phyloP scores from a whole-genome alignment of 495 filamentous ascomycete genomes.

The Talaromyces stipitatus region DNA sequence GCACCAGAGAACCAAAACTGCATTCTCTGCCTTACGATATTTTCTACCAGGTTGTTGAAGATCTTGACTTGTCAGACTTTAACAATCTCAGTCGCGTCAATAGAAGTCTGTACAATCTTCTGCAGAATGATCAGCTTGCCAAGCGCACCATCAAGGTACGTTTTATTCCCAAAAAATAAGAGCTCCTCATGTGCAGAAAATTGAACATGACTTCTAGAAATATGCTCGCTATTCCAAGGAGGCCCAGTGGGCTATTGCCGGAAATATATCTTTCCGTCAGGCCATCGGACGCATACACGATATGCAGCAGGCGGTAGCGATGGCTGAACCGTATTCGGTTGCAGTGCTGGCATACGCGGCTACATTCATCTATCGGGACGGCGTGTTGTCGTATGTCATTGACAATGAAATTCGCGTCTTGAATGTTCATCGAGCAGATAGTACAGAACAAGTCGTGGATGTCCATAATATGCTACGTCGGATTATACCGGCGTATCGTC shows the following conservation, averaged over 20 bases:
- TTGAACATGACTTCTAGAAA: constrained; percentile 27
- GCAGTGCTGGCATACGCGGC: constrained; percentile 52
- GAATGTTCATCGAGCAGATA: constrained; percentile 46
- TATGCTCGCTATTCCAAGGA: constrained; percentile 51
- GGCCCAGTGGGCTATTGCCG: constrained; percentile 39
- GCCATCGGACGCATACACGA: constrained; percentile 55
- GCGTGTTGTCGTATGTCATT: constrained; percentile 54
- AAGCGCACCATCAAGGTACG: constrained; percentile 52
- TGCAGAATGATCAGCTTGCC: constrained; percentile 55
- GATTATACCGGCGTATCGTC: constrained; percentile 15
- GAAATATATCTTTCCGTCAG: constrained; percentile 40
- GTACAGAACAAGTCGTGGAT: constrained; percentile 51
- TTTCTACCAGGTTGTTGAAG: constrained; percentile 46
- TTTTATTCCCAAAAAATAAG: neutral
- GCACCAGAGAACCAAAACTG: constrained; percentile 15
- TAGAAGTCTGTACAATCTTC: constrained; percentile 42
- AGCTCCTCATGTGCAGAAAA: neutral
- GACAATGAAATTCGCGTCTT: constrained; percentile 54
- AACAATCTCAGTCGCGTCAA: constrained; percentile 42
- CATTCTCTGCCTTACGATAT: constrained; percentile 56
- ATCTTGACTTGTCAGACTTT: constrained; percentile 34
- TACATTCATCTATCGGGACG: constrained; percentile 55
- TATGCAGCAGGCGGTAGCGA: constrained; percentile 53
- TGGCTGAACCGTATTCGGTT: constrained; percentile 53
- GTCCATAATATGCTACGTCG: constrained; percentile 39